Evolutionary conservation across 139 green algal species (phyloP).

Genomic region (Tetradesmus lagerheimii): DNA sequence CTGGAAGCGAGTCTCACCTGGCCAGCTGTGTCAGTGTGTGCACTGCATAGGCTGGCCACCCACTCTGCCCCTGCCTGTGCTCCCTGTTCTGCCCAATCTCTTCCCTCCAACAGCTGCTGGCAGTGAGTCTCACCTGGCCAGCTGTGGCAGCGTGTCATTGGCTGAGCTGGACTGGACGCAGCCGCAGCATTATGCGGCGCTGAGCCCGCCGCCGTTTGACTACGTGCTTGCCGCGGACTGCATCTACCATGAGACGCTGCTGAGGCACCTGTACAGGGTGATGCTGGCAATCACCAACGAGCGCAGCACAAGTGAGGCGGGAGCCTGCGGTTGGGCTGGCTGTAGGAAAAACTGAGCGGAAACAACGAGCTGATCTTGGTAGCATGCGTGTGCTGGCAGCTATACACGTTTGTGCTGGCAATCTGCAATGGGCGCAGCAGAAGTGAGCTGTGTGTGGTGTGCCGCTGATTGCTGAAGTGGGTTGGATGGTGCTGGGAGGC

Average conservation of each 20-base stretch:
- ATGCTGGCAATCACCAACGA: constrained; percentile 68
- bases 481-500: background rate
- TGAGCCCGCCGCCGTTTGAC: constrained; percentile 73
- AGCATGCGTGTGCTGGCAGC: background rate
- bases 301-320: constrained; percentile 57
- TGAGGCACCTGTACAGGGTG: constrained; percentile 70
- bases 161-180: constrained; percentile 83
- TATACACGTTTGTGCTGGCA: too few relatives aligned
- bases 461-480: background rate
- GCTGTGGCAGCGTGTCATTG: constrained; percentile 69
- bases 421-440: background rate
- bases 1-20: constrained; percentile 33
- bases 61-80: background rate
- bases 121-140: constrained; percentile 6
- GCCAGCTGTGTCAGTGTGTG: constrained; percentile 55
- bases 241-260: constrained; percentile 88
- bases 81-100: background rate
- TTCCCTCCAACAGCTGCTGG: constrained; percentile 1
- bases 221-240: constrained; percentile 84
- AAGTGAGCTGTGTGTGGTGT: background rate
- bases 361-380: background rate
- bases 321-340: background rate
- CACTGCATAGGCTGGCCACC: background rate
- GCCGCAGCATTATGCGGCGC: constrained; percentile 46
- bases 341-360: background rate